phyloP scores from a whole-genome alignment of 768 basidiomycete species.

The Kwoniella dejecticola region DNA sequence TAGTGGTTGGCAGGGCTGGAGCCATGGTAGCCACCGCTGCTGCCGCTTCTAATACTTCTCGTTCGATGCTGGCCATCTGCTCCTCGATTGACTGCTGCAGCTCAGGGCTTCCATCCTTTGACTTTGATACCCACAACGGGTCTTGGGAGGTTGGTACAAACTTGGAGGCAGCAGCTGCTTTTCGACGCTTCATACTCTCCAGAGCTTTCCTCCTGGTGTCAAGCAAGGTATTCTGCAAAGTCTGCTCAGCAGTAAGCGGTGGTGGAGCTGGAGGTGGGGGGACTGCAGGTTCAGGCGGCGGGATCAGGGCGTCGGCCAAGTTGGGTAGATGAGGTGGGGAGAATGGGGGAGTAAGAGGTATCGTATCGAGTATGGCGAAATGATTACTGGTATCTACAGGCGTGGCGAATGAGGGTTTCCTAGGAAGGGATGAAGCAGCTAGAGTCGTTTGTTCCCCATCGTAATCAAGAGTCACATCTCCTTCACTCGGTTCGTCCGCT shows the following conservation, averaged over 20 bases:
- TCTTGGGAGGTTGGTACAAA: not conserved
- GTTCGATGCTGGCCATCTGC: constrained; percentile 39
- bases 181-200: constrained; percentile 38
- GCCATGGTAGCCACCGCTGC: not conserved
- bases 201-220: constrained; percentile 37
- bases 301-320: not conserved
- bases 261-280: not conserved
- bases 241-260: constrained; percentile 8
- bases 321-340: constrained; percentile 3
- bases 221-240: constrained; percentile 27
- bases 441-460: constrained; percentile 1
- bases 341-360: constrained; percentile 3
- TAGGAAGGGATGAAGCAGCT: not conserved
- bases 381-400: not conserved
- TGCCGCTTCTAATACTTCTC: constrained; percentile 30
- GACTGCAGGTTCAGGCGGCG: constrained; percentile 3
- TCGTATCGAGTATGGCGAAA: not conserved
- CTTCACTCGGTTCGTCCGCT: not conserved
- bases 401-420: not conserved
- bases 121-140: too few species aligned
- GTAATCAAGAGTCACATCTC: constrained; percentile 15
- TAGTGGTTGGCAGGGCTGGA: too few species aligned
- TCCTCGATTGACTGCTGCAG: constrained; percentile 35
- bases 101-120: not conserved
- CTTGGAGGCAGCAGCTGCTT: constrained; percentile 8